Base-by-base conservation (phyloP, 345 rosid genomes). In the Sisymbrium irio region DNA sequence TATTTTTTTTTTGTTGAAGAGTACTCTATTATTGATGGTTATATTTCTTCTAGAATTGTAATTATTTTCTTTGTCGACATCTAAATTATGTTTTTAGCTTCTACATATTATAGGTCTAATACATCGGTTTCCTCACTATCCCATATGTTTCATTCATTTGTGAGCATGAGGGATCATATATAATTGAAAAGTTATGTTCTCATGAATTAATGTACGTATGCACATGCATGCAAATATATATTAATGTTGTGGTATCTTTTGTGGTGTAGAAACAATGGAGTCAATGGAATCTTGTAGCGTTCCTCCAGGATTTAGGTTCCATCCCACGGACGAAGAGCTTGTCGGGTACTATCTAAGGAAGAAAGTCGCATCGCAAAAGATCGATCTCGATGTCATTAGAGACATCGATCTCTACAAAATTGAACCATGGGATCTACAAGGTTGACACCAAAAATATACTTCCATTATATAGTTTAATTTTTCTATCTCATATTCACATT, bases 371-470 rank as follows among this genome's bases (percentile, higher is more conserved):
- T 89, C 96, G 0, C 98, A 93, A 75, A 93, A 93, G 86, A 91
- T 93, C 12, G 98, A 93, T 82, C 96, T 93, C 22, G 94, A 93
- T 77, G 97, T 93, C 54, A 93, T 93, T 63, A 85, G 90, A 88
- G 93, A 91, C 73, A 88, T 93, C 0, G 97, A 93, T 83, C 91
- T 93, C 25, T 93, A 93, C 77, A 80, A 90, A 76, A 91, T 91
- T 69, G 97, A 93, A 71, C 98, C 98, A 36, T 93, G 98, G 97
- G 97, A 93, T 85, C 94, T 93, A 53, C 87, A 83, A 93, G 98
- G 98, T 89, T 47, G 49, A 47, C 45, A 20, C 9, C 22, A 13
- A 50, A 19, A 19, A 51, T 13, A 61, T 39, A 14, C 22, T 53
- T 72, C 14, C 30, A 47, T 59, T 59, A 30, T 14, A 13, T 42